Base-by-base conservation (phyloP, 2,329 filamentous ascomycete genomes). In the Emergomyces pasteurianus region DNA sequence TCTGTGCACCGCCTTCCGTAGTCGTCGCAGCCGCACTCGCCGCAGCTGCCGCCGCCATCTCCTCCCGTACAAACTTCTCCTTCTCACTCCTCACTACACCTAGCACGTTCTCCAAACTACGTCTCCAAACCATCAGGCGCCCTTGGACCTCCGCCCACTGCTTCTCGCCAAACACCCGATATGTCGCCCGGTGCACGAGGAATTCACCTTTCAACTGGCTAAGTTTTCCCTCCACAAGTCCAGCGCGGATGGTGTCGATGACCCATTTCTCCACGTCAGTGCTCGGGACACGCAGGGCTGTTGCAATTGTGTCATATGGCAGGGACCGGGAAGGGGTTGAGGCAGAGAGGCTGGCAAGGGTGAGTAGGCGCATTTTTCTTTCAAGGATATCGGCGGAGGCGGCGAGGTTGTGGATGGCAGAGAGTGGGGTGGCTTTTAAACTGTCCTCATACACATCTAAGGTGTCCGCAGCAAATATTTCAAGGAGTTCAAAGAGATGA, bases 211-310 rank as follows among this genome's bases (percentile, higher is more conserved):
- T 91, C 73, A 92, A 83, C 79, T 99, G 94, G 62, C 89, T 94
- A 67, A 99, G 85, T 79, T 95, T 95, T 73, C 94, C 94, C 80
- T 99, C 94, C 58, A 99, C 90, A 43, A 99, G 85, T 40, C 92
- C 91, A 55, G 92, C 90, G 67, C 94, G 90, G 77, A 99, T 96
- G 67, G 95, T 92, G 74, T 99, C 94, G 71, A 99, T 99, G 67
- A 95, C 90, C 94, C 94, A 99, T 83, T 92, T 88, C 82, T 99
- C 94, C 49, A 97, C 90, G 65, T 97, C 90, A 65, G 89, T 86
- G 54, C 79, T 72, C 53, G 90, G 86, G 60, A 99, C 86, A 76
- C 94, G 88, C 54, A 99, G 85, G 6, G 90, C 88, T 72, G 87
- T 87, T 66, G 88, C 84, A 72, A 99, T 96, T 71, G 84, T 84